phyloP scores from a whole-genome alignment of 108 stramenopile genomes.

The Stephanodiscus triporus region DNA sequence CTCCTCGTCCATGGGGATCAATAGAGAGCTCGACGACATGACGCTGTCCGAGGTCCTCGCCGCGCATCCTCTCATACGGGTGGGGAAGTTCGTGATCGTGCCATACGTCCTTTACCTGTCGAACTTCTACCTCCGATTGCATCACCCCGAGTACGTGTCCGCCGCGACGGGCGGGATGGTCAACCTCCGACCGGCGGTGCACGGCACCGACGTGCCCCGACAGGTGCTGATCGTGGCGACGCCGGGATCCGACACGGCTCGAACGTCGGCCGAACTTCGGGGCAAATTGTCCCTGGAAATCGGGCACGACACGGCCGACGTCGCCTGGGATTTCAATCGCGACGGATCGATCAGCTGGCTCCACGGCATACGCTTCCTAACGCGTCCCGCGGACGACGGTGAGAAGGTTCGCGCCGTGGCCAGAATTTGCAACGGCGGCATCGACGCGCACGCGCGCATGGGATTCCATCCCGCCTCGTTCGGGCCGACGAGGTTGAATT shows the following conservation, averaged over 20 bases:
- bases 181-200: slow-evolving; percentile 51
- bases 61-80: slow-evolving; percentile 29
- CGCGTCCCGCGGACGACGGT: slow-evolving; percentile 10
- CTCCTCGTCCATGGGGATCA: neutral
- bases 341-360: slow-evolving; percentile 44
- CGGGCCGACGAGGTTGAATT: slow-evolving; percentile 26
- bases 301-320: slow-evolving; percentile 42
- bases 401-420: neutral
- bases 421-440: slow-evolving; percentile 27
- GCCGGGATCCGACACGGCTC: slow-evolving; percentile 33
- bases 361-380: slow-evolving; percentile 38
- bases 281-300: slow-evolving; percentile 34
- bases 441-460: slow-evolving; percentile 38
- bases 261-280: slow-evolving; percentile 19
- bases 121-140: slow-evolving; percentile 48
- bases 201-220: slow-evolving; percentile 36
- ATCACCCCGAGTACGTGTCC: slow-evolving; percentile 52
- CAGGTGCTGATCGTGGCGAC: slow-evolving; percentile 70
- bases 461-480: slow-evolving; percentile 65
- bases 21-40: slow-evolving; percentile 10
- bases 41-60: slow-evolving; percentile 22
- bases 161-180: slow-evolving; percentile 16
- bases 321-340: slow-evolving; percentile 38
- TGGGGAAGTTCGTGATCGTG: slow-evolving; percentile 34
- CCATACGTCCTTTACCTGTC: slow-evolving; percentile 46